Percentiles rank a stretch among this genome's conserved stretches.
Evolutionary conservation across 1,284 basidiomycete species (phyloP).

Genomic region (Pseudozyma flocculosa): DNA sequence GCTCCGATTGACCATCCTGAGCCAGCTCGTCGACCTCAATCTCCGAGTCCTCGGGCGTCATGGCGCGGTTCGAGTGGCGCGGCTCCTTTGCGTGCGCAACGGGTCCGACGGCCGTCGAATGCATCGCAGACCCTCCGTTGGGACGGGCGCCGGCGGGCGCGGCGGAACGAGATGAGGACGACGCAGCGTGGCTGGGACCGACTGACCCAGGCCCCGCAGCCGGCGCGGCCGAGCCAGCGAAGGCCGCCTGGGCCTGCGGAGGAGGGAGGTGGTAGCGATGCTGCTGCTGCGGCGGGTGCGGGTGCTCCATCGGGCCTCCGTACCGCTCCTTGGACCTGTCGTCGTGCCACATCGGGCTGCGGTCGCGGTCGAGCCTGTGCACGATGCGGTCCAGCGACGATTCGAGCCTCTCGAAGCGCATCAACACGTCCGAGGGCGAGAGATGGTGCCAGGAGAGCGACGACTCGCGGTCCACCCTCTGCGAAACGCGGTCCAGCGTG

Average conservation of each 20-base stretch:
- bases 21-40: constrained; percentile 29
- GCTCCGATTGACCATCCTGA: constrained; percentile 24
- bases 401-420: not conserved
- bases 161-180: no score
- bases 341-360: no score
- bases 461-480: not conserved
- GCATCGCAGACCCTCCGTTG: no score
- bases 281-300: no score
- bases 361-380: not conserved
- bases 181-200: no score
- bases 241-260: no score
- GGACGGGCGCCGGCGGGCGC: no score
- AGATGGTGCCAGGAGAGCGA: not conserved
- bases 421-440: not conserved
- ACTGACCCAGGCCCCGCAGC: no score
- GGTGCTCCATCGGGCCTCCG: no score
- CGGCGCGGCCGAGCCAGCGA: no score
- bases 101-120: no score
- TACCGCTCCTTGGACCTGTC: not conserved
- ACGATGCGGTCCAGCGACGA: not conserved
- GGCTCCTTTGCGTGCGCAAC: constrained; percentile 10
- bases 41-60: constrained; percentile 19
- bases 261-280: no score
- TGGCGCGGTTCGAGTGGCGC: constrained; percentile 2
- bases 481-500: not conserved